Conservation (phyloP, 331 rosid species). For the Phaseolus coccineus region DNA sequence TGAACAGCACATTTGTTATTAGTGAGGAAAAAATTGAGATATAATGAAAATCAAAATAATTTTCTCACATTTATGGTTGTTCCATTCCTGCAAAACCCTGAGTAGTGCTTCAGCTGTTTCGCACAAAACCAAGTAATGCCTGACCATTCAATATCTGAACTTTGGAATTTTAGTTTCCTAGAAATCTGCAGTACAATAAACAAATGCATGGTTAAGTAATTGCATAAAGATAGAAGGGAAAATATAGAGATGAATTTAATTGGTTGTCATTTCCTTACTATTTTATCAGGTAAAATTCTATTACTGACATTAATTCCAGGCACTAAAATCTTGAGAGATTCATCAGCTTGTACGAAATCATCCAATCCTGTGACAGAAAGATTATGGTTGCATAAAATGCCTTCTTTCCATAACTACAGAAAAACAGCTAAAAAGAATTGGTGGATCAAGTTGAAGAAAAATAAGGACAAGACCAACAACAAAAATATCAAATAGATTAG, state of each 20-base stretch:
- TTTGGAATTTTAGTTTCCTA: slow-evolving; percentile 67
- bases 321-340: slow-evolving; percentile 40
- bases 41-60: slow-evolving; percentile 15
- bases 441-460: slow-evolving; percentile 15
- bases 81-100: slow-evolving; percentile 69
- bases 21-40: slow-evolving; percentile 19
- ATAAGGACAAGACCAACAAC: slow-evolving; percentile 13
- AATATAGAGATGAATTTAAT: slow-evolving; percentile 28
- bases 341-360: slow-evolving; percentile 49
- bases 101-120: slow-evolving; percentile 84
- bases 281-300: slow-evolving; percentile 57
- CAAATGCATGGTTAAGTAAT: slow-evolving; percentile 30
- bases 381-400: slow-evolving; percentile 38
- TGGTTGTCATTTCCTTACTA: slow-evolving; percentile 53
- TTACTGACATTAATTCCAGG: slow-evolving; percentile 48
- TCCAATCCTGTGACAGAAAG: slow-evolving; percentile 55
- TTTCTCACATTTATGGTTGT: slow-evolving; percentile 65
- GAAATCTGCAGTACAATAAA: slow-evolving; percentile 58
- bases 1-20: too few relatives aligned
- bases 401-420: slow-evolving; percentile 14
- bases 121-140: slow-evolving; percentile 71
- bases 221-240: not conserved
- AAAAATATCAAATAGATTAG: not conserved
- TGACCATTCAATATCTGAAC: slow-evolving; percentile 78
- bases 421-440: slow-evolving; percentile 15